A percentile compares a stretch with the other conserved stretches of the same genome.
Evolutionary conservation across 345 rosid genomes (phyloP).

Genomic region (Pelargonium nanum): DNA sequence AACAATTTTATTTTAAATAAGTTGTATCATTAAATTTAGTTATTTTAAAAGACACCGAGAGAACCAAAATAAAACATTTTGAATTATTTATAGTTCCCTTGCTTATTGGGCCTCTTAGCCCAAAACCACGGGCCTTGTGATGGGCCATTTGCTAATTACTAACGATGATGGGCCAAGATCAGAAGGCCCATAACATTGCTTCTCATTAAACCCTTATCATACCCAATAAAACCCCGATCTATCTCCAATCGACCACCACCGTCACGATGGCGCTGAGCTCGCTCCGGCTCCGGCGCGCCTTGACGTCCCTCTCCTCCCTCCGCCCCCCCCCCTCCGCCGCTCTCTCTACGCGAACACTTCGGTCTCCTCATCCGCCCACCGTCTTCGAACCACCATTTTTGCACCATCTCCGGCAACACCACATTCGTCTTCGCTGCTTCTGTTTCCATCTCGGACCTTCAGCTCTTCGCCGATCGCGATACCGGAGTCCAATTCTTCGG

Average conservation of each 20-base stretch:
- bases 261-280: constrained; percentile 31
- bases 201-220: not conserved
- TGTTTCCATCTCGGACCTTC: constrained; percentile 15
- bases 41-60: no score
- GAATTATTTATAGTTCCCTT: no score
- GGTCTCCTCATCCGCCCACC: constrained; percentile 1
- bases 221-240: not conserved
- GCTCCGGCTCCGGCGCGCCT: constrained; percentile 52
- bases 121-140: not conserved
- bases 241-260: not conserved
- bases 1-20: no score
- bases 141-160: no score
- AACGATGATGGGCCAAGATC: not conserved
- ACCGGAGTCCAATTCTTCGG: constrained; percentile 16
- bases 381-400: not conserved
- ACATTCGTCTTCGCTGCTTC: constrained; percentile 5
- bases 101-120: not conserved
- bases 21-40: no score
- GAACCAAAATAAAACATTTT: no score
- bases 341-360: constrained; percentile 10
- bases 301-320: constrained; percentile 18
- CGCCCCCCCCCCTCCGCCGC: constrained; percentile 25
- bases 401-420: not conserved
- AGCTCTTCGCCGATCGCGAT: constrained; percentile 25
- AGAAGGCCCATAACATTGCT: not conserved